A percentile compares a stretch with the other conserved stretches of the same genome.
Evolutionary conservation across 192 early-diverging fungal genomes (phyloP).

Genomic region (Paraglomus brasilianum): DNA sequence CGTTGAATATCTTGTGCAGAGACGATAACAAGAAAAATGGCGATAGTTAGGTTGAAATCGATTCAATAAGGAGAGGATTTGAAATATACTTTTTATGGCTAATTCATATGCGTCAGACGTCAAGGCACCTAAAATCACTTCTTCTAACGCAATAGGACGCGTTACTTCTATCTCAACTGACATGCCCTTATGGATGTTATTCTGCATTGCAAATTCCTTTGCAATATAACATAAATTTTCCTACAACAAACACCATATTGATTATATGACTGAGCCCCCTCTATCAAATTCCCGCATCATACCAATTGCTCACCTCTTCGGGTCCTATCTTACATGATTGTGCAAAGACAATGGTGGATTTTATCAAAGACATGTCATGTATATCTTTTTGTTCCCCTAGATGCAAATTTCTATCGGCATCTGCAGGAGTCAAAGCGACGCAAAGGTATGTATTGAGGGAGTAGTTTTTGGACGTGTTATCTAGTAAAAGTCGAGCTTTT

Average conservation of each 20-base stretch:
- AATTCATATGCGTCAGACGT: slow-evolving; percentile 50
- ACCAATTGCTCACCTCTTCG: too few relatives aligned
- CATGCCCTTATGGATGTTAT: slow-evolving; percentile 2
- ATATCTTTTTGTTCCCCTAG: too few relatives aligned
- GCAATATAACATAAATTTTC: slow-evolving; percentile 22
- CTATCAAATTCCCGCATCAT: too few relatives aligned
- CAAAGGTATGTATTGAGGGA: too few relatives aligned
- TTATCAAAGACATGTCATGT: too few relatives aligned
- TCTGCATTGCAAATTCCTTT: slow-evolving; percentile 13
- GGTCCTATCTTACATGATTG: too few relatives aligned
- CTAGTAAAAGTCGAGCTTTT: too few relatives aligned
- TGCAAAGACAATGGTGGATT: too few relatives aligned
- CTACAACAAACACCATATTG: slow-evolving; percentile 6
- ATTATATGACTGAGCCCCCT: too few relatives aligned
- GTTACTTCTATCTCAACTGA: slow-evolving; percentile 37
- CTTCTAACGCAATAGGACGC: slow-evolving; percentile 56
- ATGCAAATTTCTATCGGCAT: too few relatives aligned
- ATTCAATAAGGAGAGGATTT: background rate
- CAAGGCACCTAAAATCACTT: slow-evolving; percentile 61
- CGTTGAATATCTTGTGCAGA: background rate
- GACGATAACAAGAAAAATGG: background rate
- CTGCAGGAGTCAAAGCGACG: too few relatives aligned
- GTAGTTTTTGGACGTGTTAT: too few relatives aligned
- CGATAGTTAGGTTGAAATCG: background rate
- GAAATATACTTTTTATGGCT: slow-evolving; percentile 38